Percentiles rank a stretch among this genome's conserved stretches.
Conservation (phyloP, 768 basidiomycete genomes). For the Leccinum obscurum region DNA sequence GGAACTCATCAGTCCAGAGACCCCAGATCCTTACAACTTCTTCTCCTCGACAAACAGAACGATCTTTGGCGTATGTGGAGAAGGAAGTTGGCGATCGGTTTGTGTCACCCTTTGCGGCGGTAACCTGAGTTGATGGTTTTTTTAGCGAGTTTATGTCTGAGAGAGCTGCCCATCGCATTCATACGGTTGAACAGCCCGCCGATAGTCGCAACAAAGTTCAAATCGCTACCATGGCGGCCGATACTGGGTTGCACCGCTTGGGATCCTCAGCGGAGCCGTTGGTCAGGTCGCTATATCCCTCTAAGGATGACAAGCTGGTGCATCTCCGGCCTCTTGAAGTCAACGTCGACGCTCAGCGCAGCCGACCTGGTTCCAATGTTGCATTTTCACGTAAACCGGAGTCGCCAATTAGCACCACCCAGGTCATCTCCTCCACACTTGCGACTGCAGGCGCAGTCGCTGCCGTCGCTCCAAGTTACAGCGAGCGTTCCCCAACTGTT, state of each 20-base stretch:
- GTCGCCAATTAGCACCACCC: background rate
- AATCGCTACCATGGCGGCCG: background rate
- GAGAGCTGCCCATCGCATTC: background rate
- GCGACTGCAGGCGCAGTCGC: background rate
- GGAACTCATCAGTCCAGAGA: background rate
- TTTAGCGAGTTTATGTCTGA: conserved; percentile 6
- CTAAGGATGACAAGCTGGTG: background rate
- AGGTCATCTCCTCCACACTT: background rate
- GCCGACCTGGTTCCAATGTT: background rate
- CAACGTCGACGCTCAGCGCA: background rate
- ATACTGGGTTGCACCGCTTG: background rate
- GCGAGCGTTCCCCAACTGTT: background rate
- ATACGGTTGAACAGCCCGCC: background rate
- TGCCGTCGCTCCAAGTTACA: background rate
- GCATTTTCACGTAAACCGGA: background rate
- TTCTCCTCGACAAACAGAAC: background rate
- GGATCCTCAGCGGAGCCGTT: background rate
- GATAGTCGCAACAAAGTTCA: background rate
- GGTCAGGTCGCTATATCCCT: background rate
- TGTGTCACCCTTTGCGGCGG: background rate
- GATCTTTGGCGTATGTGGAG: background rate
- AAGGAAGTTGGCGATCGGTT: conserved; percentile 9
- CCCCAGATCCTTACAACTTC: background rate
- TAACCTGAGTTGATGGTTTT: conserved; percentile 1
- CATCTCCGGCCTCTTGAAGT: background rate